phyloP scores from a whole-genome alignment of 352 stramenopile species.

The Pythium myriotylum region DNA sequence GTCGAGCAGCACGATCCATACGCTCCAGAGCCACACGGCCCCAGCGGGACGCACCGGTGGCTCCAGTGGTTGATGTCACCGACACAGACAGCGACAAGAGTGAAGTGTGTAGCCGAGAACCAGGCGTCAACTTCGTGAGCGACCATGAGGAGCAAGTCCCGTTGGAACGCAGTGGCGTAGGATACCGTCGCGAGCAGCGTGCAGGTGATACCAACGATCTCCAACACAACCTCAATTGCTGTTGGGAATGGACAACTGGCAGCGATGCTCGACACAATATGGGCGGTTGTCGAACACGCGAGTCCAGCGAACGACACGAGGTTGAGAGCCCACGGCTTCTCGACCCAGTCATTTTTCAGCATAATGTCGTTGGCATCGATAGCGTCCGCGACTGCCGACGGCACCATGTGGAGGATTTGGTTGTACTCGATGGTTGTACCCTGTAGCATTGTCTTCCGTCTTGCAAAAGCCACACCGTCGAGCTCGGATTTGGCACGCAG shows the following conservation, averaged over 20 bases:
- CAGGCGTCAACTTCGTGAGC: slow-evolving; percentile 13
- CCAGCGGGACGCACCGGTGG: not conserved
- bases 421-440: slow-evolving; percentile 9
- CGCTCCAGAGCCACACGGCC: slow-evolving; percentile 15
- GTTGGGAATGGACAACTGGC: too few relatives aligned
- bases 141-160: slow-evolving; percentile 14
- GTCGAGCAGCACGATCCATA: slow-evolving; percentile 19
- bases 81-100: slow-evolving; percentile 3
- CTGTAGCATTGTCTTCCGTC: slow-evolving; percentile 1
- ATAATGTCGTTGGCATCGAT: not conserved
- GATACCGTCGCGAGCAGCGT: not conserved
- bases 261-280: not conserved
- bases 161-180: slow-evolving; percentile 11
- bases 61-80: slow-evolving; percentile 17
- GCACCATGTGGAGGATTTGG: slow-evolving; percentile 19
- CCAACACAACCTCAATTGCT: not conserved
- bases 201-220: not conserved
- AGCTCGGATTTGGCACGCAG: slow-evolving; percentile 3
- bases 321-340: slow-evolving; percentile 3
- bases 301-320: not conserved
- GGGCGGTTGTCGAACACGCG: not conserved
- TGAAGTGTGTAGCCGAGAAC: slow-evolving; percentile 19
- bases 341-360: not conserved
- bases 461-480: slow-evolving; percentile 1
- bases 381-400: slow-evolving; percentile 6